Percentiles rank a stretch among this genome's conserved stretches.
Evolutionary conservation across 1,284 basidiomycete genomes (phyloP).

Genomic region (Pseudozyma pruni): DNA sequence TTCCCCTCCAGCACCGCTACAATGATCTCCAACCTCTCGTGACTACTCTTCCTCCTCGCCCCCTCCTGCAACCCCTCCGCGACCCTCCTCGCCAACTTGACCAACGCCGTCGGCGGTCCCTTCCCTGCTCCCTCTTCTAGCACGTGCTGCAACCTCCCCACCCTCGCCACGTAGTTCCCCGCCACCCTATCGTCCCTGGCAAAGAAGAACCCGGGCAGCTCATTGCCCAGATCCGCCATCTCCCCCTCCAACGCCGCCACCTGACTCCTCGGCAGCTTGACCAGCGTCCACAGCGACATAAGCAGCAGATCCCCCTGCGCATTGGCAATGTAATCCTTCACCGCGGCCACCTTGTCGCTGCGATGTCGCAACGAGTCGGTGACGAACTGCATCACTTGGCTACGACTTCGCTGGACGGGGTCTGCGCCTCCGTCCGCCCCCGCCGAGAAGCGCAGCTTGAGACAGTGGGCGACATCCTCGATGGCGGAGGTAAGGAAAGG

Average conservation of each 20-base stretch:
- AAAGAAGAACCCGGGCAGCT: conserved; percentile 57
- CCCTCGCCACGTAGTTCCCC: conserved; percentile 23
- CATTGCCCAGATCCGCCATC: conserved; percentile 39
- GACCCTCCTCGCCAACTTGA: conserved; percentile 23
- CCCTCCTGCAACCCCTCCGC: conserved; percentile 35
- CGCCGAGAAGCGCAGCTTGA: conserved; percentile 15
- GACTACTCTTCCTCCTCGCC: conserved; percentile 29
- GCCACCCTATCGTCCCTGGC: conserved; percentile 59
- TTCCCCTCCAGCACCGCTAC: conserved; percentile 5
- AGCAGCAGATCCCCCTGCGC: conserved; percentile 61
- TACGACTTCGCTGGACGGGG: conserved; percentile 34
- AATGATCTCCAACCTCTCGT: conserved; percentile 38
- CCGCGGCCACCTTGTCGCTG: conserved; percentile 50
- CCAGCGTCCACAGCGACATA: conserved; percentile 57
- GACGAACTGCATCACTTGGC: conserved; percentile 55
- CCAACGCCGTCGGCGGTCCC: conserved; percentile 9
- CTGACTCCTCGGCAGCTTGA: conserved; percentile 30
- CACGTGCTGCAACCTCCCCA: conserved; percentile 16
- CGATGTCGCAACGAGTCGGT: conserved; percentile 48
- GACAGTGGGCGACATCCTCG: conserved; percentile 44
- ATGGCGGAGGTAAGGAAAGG: conserved; percentile 49
- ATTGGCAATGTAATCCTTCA: conserved; percentile 64
- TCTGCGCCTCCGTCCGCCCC: conserved; percentile 23
- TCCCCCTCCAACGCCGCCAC: conserved; percentile 25
- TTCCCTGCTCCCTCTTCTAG: conserved; percentile 7